These are phyloP conservation scores for Acrocalymma vagum DNA, from an alignment of 2,329 filamentous ascomycete species.

Conservation along the genomic window DNA sequence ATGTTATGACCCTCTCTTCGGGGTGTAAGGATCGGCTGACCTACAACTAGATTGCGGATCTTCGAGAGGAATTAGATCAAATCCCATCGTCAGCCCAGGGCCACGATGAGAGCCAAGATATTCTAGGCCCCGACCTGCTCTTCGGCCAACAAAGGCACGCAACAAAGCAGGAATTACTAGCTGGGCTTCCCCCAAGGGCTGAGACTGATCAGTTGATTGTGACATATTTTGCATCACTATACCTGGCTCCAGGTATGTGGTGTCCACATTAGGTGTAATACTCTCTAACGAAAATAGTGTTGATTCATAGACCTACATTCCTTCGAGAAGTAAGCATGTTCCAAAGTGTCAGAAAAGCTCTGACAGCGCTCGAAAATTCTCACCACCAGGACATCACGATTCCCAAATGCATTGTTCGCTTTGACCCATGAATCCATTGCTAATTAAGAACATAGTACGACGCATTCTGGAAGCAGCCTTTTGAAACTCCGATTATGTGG, in stretches of 20 bases:
- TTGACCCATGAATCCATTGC: too few relatives aligned
- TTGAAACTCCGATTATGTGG: slow-evolving; percentile 51
- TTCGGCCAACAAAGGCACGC: slow-evolving; percentile 37
- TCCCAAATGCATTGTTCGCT: too few relatives aligned
- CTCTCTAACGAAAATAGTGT: slow-evolving; percentile 19
- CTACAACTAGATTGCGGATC: slow-evolving; percentile 35
- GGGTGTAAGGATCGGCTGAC: slow-evolving; percentile 6
- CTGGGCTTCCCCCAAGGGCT: slow-evolving; percentile 30
- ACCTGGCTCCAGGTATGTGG: slow-evolving; percentile 33
- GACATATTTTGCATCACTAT: slow-evolving; percentile 36
- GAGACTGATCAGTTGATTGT: slow-evolving; percentile 35
- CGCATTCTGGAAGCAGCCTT: slow-evolving; percentile 53
- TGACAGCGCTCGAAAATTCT: too few relatives aligned
- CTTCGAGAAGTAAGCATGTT: slow-evolving; percentile 27
- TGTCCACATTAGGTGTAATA: not conserved
- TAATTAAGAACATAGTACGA: slow-evolving; percentile 45
- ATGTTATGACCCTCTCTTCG: too few relatives aligned
- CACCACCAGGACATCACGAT: too few relatives aligned
- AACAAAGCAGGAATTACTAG: slow-evolving; percentile 37
- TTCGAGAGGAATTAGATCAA: slow-evolving; percentile 40
- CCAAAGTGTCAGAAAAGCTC: not conserved
- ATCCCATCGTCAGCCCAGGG: slow-evolving; percentile 32
- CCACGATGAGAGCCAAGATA: slow-evolving; percentile 20
- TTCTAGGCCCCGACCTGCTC: slow-evolving; percentile 36
- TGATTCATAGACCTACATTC: slow-evolving; percentile 42